These are phyloP conservation scores for Pseudomassariella vexata DNA, from an alignment of 2,329 filamentous ascomycete species.

Conservation along the genomic window DNA sequence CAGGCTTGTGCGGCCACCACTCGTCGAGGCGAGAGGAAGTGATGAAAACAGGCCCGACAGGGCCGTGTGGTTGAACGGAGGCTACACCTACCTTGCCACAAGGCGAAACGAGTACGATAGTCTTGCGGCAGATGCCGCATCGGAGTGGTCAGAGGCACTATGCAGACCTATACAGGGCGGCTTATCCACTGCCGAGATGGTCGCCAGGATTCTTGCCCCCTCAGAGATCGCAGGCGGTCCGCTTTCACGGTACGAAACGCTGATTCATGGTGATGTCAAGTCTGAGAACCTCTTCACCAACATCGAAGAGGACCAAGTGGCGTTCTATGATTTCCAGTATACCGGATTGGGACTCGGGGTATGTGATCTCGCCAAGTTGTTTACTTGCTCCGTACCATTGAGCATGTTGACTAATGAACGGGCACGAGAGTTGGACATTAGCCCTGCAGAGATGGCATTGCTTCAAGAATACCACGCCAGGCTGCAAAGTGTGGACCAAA, in stretches of 20 bases:
- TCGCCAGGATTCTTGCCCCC: constrained; percentile 44
- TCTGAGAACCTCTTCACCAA: constrained; percentile 62
- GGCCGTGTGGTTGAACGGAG: constrained; percentile 57
- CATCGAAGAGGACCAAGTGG: constrained; percentile 40
- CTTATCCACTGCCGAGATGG: constrained; percentile 43
- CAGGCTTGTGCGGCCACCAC: constrained; percentile 43
- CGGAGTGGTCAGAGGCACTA: constrained; percentile 50
- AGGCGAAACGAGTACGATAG: constrained; percentile 48
- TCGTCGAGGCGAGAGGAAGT: constrained; percentile 40
- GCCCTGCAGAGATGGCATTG: constrained; percentile 42
- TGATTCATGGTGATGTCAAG: constrained; percentile 66
- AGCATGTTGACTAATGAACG: constrained; percentile 36
- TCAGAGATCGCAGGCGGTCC: not conserved
- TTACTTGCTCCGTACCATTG: constrained; percentile 59
- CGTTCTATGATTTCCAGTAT: constrained; percentile 68
- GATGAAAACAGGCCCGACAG: constrained; percentile 7
- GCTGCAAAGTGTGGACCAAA: constrained; percentile 19
- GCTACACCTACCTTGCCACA: constrained; percentile 64
- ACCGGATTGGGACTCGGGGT: constrained; percentile 58
- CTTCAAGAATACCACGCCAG: constrained; percentile 41
- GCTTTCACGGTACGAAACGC: constrained; percentile 38
- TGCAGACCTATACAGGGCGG: constrained; percentile 27
- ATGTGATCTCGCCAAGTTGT: constrained; percentile 61
- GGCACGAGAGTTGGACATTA: constrained; percentile 37
- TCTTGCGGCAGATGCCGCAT: constrained; percentile 38